Evolutionary conservation across 1,284 basidiomycete species (phyloP).

Genomic region (Exobasidium cylindrosporum): DNA sequence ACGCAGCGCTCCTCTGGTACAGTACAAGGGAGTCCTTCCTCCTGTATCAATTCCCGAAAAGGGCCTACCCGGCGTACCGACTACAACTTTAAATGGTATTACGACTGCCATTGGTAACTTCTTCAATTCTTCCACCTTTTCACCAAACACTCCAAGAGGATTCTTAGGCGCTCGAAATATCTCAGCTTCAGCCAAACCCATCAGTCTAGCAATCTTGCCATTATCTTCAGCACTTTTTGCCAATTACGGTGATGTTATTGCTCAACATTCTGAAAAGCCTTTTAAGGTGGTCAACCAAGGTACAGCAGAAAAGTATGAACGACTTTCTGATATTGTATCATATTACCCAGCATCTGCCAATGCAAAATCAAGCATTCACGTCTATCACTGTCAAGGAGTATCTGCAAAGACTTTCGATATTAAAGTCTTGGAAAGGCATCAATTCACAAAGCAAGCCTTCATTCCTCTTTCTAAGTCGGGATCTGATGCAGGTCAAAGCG

Average conservation of each 20-base stretch:
- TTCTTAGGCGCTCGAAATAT: constrained; percentile 4
- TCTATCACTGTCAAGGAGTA: constrained; percentile 39
- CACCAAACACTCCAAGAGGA: not conserved
- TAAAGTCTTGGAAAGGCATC: constrained; percentile 44
- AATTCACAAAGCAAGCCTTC: constrained; percentile 47
- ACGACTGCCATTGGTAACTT: constrained; percentile 17
- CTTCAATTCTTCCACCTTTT: constrained; percentile 13
- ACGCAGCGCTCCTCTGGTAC: constrained; percentile 55
- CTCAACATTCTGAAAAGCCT: constrained; percentile 11
- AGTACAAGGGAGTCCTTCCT: constrained; percentile 23
- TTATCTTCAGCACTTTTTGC: constrained; percentile 29
- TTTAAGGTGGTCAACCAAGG: constrained; percentile 48
- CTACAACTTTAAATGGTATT: not conserved
- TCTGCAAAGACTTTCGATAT: constrained; percentile 30
- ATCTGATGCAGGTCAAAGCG: constrained; percentile 20
- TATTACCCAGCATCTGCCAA: constrained; percentile 25
- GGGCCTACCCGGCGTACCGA: constrained; percentile 19
- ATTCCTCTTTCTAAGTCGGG: constrained; percentile 29
- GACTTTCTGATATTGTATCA: constrained; percentile 28
- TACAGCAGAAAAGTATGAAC: constrained; percentile 41
- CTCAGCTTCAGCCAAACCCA: not conserved
- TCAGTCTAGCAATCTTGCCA: constrained; percentile 14
- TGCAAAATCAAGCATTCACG: constrained; percentile 38
- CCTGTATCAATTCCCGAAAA: constrained; percentile 32
- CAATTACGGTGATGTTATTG: constrained; percentile 43